These are phyloP conservation scores for Phytophthora vignae DNA, from an alignment of 352 stramenopile species.

Conservation along the genomic window DNA sequence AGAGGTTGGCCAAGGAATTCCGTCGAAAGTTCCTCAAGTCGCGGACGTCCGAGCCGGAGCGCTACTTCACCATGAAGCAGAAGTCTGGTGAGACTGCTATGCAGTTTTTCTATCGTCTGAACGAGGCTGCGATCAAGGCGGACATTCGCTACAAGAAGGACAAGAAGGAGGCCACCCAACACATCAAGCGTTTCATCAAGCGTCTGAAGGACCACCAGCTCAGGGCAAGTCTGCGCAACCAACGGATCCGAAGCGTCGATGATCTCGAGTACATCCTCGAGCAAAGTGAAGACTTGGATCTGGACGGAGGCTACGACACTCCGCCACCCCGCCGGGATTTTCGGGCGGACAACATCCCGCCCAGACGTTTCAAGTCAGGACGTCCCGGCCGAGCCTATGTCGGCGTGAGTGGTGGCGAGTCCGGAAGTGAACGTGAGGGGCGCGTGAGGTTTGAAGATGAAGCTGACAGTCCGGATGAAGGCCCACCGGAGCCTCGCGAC, in stretches of 20 bases:
- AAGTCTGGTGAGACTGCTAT: background rate
- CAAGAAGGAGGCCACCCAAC: background rate
- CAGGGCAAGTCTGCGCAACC: background rate
- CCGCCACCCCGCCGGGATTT: background rate
- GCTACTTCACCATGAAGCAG: constrained; percentile 7
- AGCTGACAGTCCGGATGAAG: background rate
- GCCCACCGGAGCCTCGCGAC: background rate
- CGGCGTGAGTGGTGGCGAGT: fast-evolving
- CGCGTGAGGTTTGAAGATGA: too few relatives aligned
- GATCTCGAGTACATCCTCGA: constrained; percentile 2
- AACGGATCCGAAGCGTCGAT: background rate
- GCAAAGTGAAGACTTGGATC: background rate
- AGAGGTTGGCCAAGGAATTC: background rate
- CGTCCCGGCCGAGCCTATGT: fast-evolving
- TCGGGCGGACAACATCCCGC: background rate
- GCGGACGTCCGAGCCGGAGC: background rate
- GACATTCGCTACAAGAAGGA: background rate
- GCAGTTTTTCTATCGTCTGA: constrained; percentile 8
- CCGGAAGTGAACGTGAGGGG: too few relatives aligned
- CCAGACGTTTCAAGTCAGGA: background rate
- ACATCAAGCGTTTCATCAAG: constrained; percentile 13
- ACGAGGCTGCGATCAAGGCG: constrained; percentile 2
- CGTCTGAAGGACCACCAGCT: background rate
- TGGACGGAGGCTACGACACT: background rate
- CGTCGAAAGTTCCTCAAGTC: background rate